These are phyloP conservation scores for Plectosphaerella cucumerina DNA, from an alignment of 2,329 filamentous ascomycete genomes.

Conservation along the genomic window DNA sequence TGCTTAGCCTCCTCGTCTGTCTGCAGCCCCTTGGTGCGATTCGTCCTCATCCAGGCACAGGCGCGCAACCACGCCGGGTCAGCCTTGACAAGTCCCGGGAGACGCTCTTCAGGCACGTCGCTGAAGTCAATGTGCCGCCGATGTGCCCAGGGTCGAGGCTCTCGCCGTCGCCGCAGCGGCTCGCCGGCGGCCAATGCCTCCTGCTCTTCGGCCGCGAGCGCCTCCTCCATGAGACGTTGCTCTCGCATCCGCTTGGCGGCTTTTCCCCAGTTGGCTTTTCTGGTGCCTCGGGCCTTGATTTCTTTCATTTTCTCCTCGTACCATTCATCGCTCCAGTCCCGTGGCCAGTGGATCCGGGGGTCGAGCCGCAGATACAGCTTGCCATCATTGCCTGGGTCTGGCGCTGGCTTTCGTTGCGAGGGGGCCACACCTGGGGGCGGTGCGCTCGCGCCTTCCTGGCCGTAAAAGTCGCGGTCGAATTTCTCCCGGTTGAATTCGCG, in stretches of 20 bases:
- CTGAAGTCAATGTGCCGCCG: conserved; percentile 28
- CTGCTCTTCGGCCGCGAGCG: neutral
- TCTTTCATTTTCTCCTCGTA: conserved; percentile 42
- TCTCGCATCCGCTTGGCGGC: conserved; percentile 32
- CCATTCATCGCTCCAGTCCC: conserved; percentile 40
- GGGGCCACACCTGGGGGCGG: conserved; percentile 6
- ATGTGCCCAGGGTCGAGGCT: conserved; percentile 24
- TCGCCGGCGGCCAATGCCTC: neutral
- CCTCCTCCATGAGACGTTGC: conserved; percentile 17
- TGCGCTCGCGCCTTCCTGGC: conserved; percentile 8
- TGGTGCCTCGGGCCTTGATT: conserved; percentile 40
- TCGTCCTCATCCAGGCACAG: conserved; percentile 30
- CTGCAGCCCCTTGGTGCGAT: neutral
- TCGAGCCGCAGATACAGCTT: conserved; percentile 43
- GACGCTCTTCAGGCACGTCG: conserved; percentile 29
- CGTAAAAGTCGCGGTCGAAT: conserved; percentile 14
- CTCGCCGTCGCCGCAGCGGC: conserved; percentile 6
- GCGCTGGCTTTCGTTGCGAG: conserved; percentile 1
- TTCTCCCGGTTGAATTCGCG: conserved; percentile 8
- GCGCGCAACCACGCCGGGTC: conserved; percentile 42
- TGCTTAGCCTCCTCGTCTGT: neutral
- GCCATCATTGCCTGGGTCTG: conserved; percentile 16
- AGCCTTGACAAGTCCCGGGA: conserved; percentile 39
- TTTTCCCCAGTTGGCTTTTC: conserved; percentile 48
- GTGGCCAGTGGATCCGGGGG: conserved; percentile 44